A percentile compares a stretch with the other conserved stretches of the same genome.
Conservation (phyloP, 768 basidiomycete species). For the Ramaria rubella region DNA sequence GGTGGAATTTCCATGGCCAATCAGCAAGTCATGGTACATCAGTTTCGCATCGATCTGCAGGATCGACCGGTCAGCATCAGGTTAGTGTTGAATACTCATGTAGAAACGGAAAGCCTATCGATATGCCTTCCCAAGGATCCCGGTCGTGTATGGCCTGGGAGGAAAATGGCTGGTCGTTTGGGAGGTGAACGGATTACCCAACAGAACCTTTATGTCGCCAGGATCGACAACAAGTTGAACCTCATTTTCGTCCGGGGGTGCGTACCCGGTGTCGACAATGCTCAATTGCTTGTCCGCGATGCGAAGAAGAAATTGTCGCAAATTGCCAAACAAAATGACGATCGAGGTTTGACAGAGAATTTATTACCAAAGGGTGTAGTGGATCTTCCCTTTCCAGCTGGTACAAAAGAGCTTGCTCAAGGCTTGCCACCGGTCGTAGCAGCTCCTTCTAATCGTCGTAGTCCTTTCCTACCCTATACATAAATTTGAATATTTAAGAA, state of each 20-base stretch:
- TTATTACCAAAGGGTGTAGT: slow-evolving; percentile 77
- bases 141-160: slow-evolving; percentile 92
- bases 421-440: slow-evolving; percentile 58
- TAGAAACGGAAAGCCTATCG: background rate
- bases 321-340: slow-evolving; percentile 55
- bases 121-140: slow-evolving; percentile 62
- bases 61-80: slow-evolving; percentile 93
- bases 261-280: slow-evolving; percentile 85
- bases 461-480: slow-evolving; percentile 62
- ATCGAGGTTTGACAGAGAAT: slow-evolving; percentile 67
- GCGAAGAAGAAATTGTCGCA: slow-evolving; percentile 81
- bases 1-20: slow-evolving; percentile 88
- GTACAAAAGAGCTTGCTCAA: slow-evolving; percentile 69
- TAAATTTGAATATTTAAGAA: no score
- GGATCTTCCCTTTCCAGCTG: slow-evolving; percentile 89
- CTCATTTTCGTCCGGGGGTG: slow-evolving; percentile 89
- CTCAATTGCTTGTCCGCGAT: slow-evolving; percentile 79
- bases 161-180: slow-evolving; percentile 96
- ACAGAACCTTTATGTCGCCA: slow-evolving; percentile 85
- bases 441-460: slow-evolving; percentile 64
- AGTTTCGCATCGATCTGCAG: slow-evolving; percentile 84
- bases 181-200: slow-evolving; percentile 76
- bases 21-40: slow-evolving; percentile 96
- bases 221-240: slow-evolving; percentile 80
- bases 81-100: slow-evolving; percentile 35